Conservation (phyloP, 352 stramenopile species). For the Thalassiosira livingstoniorum region DNA sequence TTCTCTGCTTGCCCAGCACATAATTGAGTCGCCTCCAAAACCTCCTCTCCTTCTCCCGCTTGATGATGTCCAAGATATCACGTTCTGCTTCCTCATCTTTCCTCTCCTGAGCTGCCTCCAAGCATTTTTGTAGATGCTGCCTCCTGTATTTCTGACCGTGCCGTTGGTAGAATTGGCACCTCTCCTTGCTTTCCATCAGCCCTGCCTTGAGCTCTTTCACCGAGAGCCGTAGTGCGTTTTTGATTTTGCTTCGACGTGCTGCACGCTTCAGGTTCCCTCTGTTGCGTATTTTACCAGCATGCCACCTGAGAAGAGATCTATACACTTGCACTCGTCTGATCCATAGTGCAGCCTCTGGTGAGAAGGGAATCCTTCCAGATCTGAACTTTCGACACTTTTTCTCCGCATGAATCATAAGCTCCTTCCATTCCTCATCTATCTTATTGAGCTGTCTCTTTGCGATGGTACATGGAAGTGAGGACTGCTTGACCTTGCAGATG, state of each 20-base stretch:
- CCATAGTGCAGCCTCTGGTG: conserved; percentile 5
- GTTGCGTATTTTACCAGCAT: neutral
- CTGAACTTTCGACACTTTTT: conserved; percentile 3
- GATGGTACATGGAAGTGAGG: neutral
- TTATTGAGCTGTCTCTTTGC: neutral
- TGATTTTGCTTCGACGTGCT: neutral
- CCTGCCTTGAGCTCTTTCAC: neutral
- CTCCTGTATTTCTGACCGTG: neutral
- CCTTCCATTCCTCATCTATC: neutral
- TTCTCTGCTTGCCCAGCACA: neutral
- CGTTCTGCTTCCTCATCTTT: neutral
- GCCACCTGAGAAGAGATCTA: neutral
- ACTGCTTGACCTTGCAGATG: neutral
- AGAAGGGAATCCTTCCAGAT: conserved; percentile 7
- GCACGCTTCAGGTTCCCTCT: neutral
- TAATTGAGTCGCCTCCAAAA: neutral
- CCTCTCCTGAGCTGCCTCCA: neutral
- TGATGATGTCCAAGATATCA: neutral
- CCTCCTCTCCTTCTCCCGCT: neutral
- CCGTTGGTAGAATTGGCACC: neutral
- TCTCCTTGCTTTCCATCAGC: neutral
- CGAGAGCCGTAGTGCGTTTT: neutral
- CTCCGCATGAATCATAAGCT: conserved; percentile 1
- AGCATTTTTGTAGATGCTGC: neutral
- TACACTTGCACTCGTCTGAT: conserved; percentile 2